Evolutionary conservation across 2,329 filamentous ascomycete genomes (phyloP).

Genomic region (Bipolaris gigantea): DNA sequence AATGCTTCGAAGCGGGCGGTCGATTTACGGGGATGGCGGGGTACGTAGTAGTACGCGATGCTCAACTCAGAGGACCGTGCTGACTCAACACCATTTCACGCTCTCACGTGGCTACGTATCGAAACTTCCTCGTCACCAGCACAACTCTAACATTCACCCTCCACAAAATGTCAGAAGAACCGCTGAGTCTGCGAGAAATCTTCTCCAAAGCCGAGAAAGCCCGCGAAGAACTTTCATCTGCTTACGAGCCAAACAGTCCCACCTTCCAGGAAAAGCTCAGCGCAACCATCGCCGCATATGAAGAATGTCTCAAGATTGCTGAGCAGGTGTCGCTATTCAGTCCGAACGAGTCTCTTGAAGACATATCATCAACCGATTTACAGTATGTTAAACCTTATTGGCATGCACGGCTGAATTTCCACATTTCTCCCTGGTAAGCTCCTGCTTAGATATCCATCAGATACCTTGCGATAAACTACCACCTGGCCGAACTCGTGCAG

Average conservation of each 20-base stretch:
- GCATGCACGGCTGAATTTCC: background rate
- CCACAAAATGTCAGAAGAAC: conserved; percentile 47
- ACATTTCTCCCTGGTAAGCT: background rate
- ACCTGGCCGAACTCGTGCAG: conserved; percentile 77
- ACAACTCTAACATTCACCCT: background rate
- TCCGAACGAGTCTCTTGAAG: conserved; percentile 84
- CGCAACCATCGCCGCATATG: conserved; percentile 69
- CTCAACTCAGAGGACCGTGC: conserved; percentile 10
- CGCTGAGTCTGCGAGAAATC: conserved; percentile 58
- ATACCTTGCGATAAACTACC: conserved; percentile 76
- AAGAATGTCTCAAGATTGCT: conserved; percentile 70
- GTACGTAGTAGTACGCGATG: conserved; percentile 24
- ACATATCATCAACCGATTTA: conserved; percentile 80
- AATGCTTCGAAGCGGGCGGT: conserved; percentile 3
- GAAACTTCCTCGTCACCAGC: conserved; percentile 6
- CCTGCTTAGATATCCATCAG: conserved; percentile 42
- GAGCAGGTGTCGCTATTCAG: conserved; percentile 81
- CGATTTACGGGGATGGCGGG: conserved; percentile 16
- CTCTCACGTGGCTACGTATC: conserved; percentile 15
- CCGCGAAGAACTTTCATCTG: conserved; percentile 61
- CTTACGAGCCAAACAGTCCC: conserved; percentile 66
- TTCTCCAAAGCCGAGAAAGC: conserved; percentile 59
- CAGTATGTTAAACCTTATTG: conserved; percentile 56
- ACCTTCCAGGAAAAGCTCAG: conserved; percentile 69
- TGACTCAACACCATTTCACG: conserved; percentile 33